Evolutionary conservation across 2,329 filamentous ascomycete species (phyloP), one percentile per base, ranked within the genome.

Genomic region (Fusarium abutilonis): DNA sequence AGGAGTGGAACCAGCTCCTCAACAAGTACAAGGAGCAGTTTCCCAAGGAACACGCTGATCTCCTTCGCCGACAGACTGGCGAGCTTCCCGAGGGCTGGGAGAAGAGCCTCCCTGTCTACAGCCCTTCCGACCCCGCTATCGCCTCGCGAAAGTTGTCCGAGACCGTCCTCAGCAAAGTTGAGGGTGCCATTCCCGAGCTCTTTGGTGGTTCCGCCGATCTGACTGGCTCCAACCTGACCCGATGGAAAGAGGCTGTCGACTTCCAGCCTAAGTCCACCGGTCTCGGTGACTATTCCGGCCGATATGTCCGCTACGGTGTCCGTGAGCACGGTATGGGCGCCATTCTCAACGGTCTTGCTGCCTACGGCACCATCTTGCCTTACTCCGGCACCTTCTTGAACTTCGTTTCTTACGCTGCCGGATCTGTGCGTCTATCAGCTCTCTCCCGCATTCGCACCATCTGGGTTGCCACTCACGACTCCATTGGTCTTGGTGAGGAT

Each of bases 381-480:
- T 96, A 93, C 71, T 88, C 88, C 69, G 95, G 95, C 81, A 98
- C 95, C 73, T 99, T 99, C 89, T 85, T 99, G 71, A 99, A 98
- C 90, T 99, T 99, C 79, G 93, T 98, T 70, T 98, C 94, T 23
- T 99, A 99, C 78, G 94, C 92, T 70, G 93, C 95, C 68, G 95
- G 95, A 80, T 89, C 95, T 73, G 90, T 98, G 76, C 94, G 95
- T 81, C 88, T 99, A 61, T 97, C 93, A 34, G 89, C 95, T 36
- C 87, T 99, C 70, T 96, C 93, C 42, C 93, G 91, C 79, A 86
- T 93, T 77, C 94, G 94, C 73, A 85, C 88, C 76, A 93, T 99
- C 83, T 96, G 95, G 89, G 86, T 98, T 72, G 94, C 95, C 74
- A 98, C 94, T 71, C 94, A 98, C 86, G 94, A 98, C 86, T 97